Base-by-base conservation (phyloP, 2,329 filamentous ascomycete genomes). In the Ophiostoma ulmi region DNA sequence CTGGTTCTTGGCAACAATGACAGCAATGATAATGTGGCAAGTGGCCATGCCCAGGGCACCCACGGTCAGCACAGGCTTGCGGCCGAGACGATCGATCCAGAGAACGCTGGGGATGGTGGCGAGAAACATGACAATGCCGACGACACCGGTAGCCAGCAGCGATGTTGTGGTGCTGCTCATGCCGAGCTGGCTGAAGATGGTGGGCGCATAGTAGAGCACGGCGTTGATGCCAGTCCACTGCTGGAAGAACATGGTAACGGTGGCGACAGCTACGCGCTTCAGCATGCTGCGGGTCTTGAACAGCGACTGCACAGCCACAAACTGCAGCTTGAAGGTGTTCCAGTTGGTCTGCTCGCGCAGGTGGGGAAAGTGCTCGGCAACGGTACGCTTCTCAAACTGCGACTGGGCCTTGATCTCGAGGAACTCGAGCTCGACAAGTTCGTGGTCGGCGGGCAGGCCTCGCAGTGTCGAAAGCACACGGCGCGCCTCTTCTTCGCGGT, bases 361-460 rank as follows among this genome's bases (percentile, higher is more conserved):
- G 44, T 89, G 82, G 0, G 91, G 91, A 78, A 91, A 93, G 35
- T 88, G 83, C 73, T 90, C 88, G 0, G 86, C 85, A 11, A 90
- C 83, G 0, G 87, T 87, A 44, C 88, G 86, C 80, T 93, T 91
- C 79, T 94, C 91, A 74, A 94, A 95, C 22, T 91, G 78, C 0
- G 88, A 89, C 77, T 93, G 90, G 0, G 91, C 90, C 78, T 92
- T 91, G 80, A 94, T 94, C 77, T 94, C 91, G n/a, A 93, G 85
- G 76, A 90, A 93, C 76, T 94, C 92, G 1, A 93, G 83, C 73
- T 90, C 85, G 52, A 94, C 86, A 0, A 92, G 83, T 71, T 91
- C 88, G 76, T 93, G 85, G 73, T 90, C 85, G 20, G 80, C 76
- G 0, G 86, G 78, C 0, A 92, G 83, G 6, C 83, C 84, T 35